A percentile compares a stretch with the other conserved stretches of the same genome.
Conservation (phyloP, 257 asterid genomes). For the Misopates orontium region DNA sequence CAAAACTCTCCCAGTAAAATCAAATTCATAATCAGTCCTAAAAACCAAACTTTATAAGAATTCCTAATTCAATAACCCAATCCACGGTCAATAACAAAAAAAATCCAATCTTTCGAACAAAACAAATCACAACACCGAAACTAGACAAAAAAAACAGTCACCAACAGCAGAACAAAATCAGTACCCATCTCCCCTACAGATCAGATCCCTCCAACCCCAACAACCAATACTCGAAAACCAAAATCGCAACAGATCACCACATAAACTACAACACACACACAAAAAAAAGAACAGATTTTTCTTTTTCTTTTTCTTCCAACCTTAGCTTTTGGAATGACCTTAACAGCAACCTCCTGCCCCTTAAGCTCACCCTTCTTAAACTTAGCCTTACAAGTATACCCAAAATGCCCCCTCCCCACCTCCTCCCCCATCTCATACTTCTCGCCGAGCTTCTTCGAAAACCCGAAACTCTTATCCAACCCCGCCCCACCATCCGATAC, state of each 20-base stretch:
- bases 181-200: neutral
- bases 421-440: conserved; percentile 92
- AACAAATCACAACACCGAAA: neutral
- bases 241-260: neutral
- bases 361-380: conserved; percentile 83
- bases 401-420: conserved; percentile 97
- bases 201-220: conserved; percentile 31
- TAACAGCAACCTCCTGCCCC: conserved; percentile 87
- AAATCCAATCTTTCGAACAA: conserved; percentile 6
- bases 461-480: conserved; percentile 83
- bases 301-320: no score
- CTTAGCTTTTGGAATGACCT: conserved; percentile 92
- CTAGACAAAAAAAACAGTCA: neutral
- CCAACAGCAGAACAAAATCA: neutral
- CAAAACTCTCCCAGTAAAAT: neutral
- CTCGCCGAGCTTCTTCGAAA: conserved; percentile 66
- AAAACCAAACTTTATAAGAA: neutral
- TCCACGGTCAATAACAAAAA: no score
- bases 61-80: neutral
- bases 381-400: conserved; percentile 85
- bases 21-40: neutral
- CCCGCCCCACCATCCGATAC: conserved; percentile 50
- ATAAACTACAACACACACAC: neutral
- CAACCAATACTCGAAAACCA: conserved; percentile 16
- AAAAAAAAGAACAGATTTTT: neutral